Evolutionary conservation across 2,329 filamentous ascomycete genomes (phyloP), one percentile per base, ranked within the genome.

Genomic region (Chrysosphaeria jannelii): DNA sequence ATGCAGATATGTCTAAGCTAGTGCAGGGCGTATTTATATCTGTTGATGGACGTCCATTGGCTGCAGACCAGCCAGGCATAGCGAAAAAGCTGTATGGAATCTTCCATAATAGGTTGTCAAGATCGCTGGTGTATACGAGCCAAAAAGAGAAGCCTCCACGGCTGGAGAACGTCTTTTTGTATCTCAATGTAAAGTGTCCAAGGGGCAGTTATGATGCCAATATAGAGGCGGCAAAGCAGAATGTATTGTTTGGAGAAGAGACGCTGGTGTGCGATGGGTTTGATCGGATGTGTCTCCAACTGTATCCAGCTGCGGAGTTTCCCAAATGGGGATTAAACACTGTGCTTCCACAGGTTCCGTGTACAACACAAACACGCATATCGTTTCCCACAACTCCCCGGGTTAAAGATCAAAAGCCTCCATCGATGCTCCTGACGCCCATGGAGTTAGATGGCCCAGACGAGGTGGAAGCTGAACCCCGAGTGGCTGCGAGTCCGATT

Each of bases 141-240:
- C 6, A n/a, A 14, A 6, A 9, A 11, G 14, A 19, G 19, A 13
- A 23, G 3, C 19, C 27, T 9, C 14, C 31, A 47, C 12, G 50
- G 10, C 11, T 26, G 3, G 23, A 47, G 10, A 53, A 58, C 23
- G 51, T 54, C 0, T 76, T 78, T 35, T 40, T 76, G 19, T 50
- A 50, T 19, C 40, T 79, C 18, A 55, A 62, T 27, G 60, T 79
- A 14, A 38, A 38, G 9, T 78, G 68, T 34, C 53, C 59, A 0
- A 36, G 45, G 1, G 51, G 51, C 14, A 63, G 49, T 27, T 79
- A 79, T 34, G 71, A 79, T 40, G 48, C 53, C 2, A 79, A 78
- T 31, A 41, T 78, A 5, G 62, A 75, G 28, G 58, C 69, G 4
- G 48, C 59, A 4, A 79, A 79, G 36, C 61, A 74, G 27, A 60